These are phyloP conservation scores for Metarhizium sp. DNA, from an alignment of 2,329 filamentous ascomycete species.

Conservation along the genomic window DNA sequence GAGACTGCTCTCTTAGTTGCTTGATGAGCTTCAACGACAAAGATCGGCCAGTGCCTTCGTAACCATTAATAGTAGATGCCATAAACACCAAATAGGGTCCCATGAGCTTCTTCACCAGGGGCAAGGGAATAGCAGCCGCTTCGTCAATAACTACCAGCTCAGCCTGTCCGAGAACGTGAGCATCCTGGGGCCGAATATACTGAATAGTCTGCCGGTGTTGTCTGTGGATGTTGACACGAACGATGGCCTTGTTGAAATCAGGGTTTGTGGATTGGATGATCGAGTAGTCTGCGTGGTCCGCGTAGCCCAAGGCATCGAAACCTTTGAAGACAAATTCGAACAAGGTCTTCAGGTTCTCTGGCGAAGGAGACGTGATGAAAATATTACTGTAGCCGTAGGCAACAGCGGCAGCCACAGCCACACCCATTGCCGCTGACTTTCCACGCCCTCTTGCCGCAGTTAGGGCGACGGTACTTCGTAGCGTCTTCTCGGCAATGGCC, in stretches of 20 bases:
- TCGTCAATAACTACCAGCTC: constrained; percentile 96
- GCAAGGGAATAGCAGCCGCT: constrained; percentile 89
- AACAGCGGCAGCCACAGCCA: constrained; percentile 87
- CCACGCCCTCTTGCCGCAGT: constrained; percentile 91
- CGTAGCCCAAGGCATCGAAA: constrained; percentile 87
- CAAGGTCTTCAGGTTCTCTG: constrained; percentile 95
- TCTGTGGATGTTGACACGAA: constrained; percentile 89
- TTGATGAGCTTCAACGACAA: constrained; percentile 95
- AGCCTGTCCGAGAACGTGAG: constrained; percentile 88
- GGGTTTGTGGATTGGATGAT: constrained; percentile 98
- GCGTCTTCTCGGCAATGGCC: constrained; percentile 89
- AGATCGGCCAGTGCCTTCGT: constrained; percentile 92
- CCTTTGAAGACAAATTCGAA: constrained; percentile 99
- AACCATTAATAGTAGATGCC: constrained; percentile 98
- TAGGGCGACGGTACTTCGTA: constrained; percentile 85
- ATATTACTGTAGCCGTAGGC: constrained; percentile 98
- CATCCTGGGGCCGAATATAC: constrained; percentile 94
- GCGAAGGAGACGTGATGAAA: constrained; percentile 95
- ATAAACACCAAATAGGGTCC: constrained; percentile 97
- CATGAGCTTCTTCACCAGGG: constrained; percentile 86
- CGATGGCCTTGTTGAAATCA: constrained; percentile 98
- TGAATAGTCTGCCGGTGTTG: constrained; percentile 97
- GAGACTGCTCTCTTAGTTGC: constrained; percentile 87
- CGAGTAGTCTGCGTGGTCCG: constrained; percentile 93
- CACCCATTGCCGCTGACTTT: constrained; percentile 91